A percentile compares a stretch with the other conserved stretches of the same genome.
Conservation (phyloP, 2,329 filamentous ascomycete species). For the Beauveria medogensis region DNA sequence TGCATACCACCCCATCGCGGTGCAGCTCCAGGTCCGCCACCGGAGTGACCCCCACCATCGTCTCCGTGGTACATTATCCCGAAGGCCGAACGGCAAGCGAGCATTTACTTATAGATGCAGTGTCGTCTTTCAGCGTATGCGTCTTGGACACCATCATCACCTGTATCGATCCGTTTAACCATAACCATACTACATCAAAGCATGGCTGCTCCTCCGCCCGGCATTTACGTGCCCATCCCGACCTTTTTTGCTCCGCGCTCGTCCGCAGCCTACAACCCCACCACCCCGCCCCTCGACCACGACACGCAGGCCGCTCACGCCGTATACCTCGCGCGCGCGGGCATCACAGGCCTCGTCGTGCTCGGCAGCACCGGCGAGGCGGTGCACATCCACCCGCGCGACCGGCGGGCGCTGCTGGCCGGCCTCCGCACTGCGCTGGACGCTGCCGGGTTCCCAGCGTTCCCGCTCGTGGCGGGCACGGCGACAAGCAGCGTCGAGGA, state of each 20-base stretch:
- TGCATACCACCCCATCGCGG: neutral
- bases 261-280: conserved; percentile 31
- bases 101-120: neutral
- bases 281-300: conserved; percentile 47
- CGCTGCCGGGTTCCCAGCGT: conserved; percentile 46
- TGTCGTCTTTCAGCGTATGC: neutral
- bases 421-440: conserved; percentile 47
- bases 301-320: conserved; percentile 50
- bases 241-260: conserved; percentile 51
- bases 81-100: conserved; percentile 8
- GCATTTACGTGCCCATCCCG: conserved; percentile 53
- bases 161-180: no score
- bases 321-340: conserved; percentile 50
- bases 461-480: conserved; percentile 55
- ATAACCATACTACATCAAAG: neutral
- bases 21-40: neutral
- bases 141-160: no score
- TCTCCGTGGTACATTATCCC: conserved; percentile 6
- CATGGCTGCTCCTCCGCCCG: conserved; percentile 35
- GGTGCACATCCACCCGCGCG: conserved; percentile 49
- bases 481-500: conserved; percentile 55
- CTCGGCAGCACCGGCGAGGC: conserved; percentile 58
- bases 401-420: conserved; percentile 47
- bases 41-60: conserved; percentile 2
- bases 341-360: conserved; percentile 53